Percentiles rank a stretch among this genome's conserved stretches.
These are phyloP conservation scores for Plasmodium inui DNA, from an alignment of 169 alveolate species.

Conservation along the genomic window DNA sequence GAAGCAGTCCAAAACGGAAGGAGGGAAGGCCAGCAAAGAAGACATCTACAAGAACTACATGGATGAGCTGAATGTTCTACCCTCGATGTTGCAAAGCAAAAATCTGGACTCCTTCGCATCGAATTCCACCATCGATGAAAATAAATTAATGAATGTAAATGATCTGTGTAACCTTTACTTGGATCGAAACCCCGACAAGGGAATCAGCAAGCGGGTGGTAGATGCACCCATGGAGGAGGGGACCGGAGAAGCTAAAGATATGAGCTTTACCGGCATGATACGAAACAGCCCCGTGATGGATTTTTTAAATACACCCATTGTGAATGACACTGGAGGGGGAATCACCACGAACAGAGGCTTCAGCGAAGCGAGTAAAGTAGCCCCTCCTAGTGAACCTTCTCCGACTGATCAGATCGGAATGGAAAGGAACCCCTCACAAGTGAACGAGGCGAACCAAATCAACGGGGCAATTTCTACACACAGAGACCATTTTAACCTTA, in stretches of 20 bases:
- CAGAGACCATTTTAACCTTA: not conserved
- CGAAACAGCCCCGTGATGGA: slow-evolving; percentile 11
- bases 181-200: slow-evolving; percentile 8
- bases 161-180: slow-evolving; percentile 29
- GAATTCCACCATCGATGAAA: slow-evolving; percentile 68
- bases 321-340: not conserved
- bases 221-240: not conserved
- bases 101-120: slow-evolving; percentile 38
- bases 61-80: slow-evolving; percentile 23
- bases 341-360: not conserved
- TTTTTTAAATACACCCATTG: slow-evolving; percentile 24
- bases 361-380: not conserved
- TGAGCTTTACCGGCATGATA: not conserved
- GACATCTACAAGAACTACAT: slow-evolving; percentile 33
- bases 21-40: not conserved
- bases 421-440: not conserved
- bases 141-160: slow-evolving; percentile 35
- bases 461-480: not conserved
- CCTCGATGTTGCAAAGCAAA: slow-evolving; percentile 9
- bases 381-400: not conserved
- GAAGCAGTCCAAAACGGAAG: not conserved
- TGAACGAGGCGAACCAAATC: not conserved
- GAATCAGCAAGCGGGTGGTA: not conserved
- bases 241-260: not conserved
- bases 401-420: not conserved